phyloP scores from a whole-genome alignment of 225 moss, liverwort and hornwort genomes.

The Pseudoscleropodium purum region DNA sequence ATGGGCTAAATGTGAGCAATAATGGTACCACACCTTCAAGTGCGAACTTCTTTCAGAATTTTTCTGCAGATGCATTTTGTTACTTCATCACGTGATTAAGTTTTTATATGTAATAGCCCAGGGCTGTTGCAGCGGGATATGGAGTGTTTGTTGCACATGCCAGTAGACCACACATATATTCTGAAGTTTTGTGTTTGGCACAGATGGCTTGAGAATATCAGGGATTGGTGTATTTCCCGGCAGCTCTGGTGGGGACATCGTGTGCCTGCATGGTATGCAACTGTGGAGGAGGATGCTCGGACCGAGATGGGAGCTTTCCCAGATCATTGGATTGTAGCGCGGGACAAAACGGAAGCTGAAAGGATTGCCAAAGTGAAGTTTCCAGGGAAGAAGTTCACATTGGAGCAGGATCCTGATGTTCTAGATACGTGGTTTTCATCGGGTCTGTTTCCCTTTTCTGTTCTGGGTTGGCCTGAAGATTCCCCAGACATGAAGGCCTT shows the following conservation, averaged over 20 bases:
- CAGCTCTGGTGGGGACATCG: constrained; percentile 99
- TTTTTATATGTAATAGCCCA: not conserved
- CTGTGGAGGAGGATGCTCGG: constrained; percentile 55
- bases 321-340: constrained; percentile 86
- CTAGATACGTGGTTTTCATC: constrained; percentile 94
- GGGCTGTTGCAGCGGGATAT: not conserved
- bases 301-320: constrained; percentile 64
- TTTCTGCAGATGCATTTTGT: not conserved
- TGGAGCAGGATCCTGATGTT: constrained; percentile 90
- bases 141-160: not conserved
- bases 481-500: constrained; percentile 75
- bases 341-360: constrained; percentile 50
- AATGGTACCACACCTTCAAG: not conserved
- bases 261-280: constrained; percentile 89
- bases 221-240: constrained; percentile 91
- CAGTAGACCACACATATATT: not conserved
- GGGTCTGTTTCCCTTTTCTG: constrained; percentile 82
- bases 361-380: constrained; percentile 38
- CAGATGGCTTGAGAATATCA: constrained; percentile 87
- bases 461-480: constrained; percentile 79
- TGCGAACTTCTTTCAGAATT: not conserved
- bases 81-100: not conserved
- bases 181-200: not conserved
- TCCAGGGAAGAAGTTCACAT: constrained; percentile 46
- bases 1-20: not conserved